These are phyloP conservation scores for Xylariaceae sp. DNA, from an alignment of 2,329 filamentous ascomycete species.

Conservation along the genomic window DNA sequence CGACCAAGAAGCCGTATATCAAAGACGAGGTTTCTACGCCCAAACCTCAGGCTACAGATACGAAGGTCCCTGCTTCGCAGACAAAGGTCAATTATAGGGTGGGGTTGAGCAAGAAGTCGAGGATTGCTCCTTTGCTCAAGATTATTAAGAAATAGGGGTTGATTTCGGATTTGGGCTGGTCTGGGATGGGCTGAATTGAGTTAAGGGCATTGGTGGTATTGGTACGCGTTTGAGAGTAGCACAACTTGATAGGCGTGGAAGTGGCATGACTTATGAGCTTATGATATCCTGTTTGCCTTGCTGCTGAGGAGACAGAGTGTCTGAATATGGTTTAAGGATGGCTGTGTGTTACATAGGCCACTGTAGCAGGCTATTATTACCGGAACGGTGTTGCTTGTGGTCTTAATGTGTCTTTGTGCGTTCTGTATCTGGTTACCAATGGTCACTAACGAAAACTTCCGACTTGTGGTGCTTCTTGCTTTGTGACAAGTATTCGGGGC, in stretches of 20 bases:
- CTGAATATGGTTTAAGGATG: no score
- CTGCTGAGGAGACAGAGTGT: no score
- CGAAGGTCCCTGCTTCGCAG: constrained; percentile 19
- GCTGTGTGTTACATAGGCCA: no score
- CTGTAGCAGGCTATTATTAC: no score
- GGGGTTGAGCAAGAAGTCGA: constrained; percentile 45
- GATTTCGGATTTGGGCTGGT: not conserved
- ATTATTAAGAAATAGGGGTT: constrained; percentile 40
- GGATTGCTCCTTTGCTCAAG: constrained; percentile 47
- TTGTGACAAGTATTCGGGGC: no score
- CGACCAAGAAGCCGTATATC: constrained; percentile 1
- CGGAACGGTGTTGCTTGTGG: no score
- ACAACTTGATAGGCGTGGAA: not conserved
- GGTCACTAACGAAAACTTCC: no score
- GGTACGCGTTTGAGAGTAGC: not conserved
- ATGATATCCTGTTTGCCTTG: no score
- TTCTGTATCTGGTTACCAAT: no score
- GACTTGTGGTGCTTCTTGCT: no score
- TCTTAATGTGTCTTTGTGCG: no score
- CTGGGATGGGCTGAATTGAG: not conserved
- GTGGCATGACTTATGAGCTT: no score
- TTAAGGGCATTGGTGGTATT: not conserved
- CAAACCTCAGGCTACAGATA: constrained; percentile 18
- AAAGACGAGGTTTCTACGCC: constrained; percentile 5
- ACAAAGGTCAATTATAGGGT: constrained; percentile 44